Evolutionary conservation across 2,329 filamentous ascomycete genomes (phyloP), one percentile per base, ranked within the genome.

Genomic region (Talaromyces sp.): DNA sequence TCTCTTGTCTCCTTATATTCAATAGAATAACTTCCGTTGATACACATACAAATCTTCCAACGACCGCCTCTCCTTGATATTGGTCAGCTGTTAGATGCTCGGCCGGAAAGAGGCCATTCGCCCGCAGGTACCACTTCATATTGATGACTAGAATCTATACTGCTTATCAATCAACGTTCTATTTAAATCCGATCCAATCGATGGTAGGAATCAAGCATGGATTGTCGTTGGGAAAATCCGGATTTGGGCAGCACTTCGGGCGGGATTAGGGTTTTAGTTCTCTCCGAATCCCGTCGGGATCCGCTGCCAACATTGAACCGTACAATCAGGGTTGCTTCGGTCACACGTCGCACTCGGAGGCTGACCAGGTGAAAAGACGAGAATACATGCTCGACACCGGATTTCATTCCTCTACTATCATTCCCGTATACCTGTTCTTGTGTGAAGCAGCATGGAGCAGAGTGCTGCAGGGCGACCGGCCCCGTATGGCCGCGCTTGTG

Each of bases 401-500:
- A 52, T 17, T 52, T 29, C 49, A 52, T 29, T 29, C 3, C 49
- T 24, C 14, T 27, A 17, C 27, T 29, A 4, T 21, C n/a, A 21
- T 46, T 11, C 19, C n/a, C 21, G 43, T 24, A 24, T 26, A 13
- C 43, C 11, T 5, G 13, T 9, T n/a, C 19, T 6, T 14, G 43
- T 13, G 43, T 46, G 43, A 24, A 46, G 49, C 49, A 52, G 49
- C 26, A 57, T 57, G 55, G 55, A 57, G 43, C 24, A 57, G 17
- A 55, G 24, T 5, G 8, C 50, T 5, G 8, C 50, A 32, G 55
- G 55, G 13, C 50, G 46, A 50, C 56, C 62, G 9, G 62, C 62
- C 19, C 62, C 62, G 19, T 63, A 63, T 51, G 62, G 62, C 59
- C 62, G 58, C 14, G 66, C 67, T 35, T 70, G 68, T 51, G 58